Conservation (phyloP, 2,329 filamentous ascomycete genomes). For the Pseudofabraea citricarpa region DNA sequence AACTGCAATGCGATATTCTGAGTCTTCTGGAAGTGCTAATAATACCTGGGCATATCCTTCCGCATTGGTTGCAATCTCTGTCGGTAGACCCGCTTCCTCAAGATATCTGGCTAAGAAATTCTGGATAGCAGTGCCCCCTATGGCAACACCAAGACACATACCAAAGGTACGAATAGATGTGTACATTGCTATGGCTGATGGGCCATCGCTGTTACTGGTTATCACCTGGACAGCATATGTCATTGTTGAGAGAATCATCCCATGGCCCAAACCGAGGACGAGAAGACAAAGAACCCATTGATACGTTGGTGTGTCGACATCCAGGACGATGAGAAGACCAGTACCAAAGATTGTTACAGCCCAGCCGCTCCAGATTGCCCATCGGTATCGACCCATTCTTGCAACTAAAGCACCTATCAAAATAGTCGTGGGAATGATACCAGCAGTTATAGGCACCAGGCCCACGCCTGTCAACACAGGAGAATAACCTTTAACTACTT, state of each 20-base stretch:
- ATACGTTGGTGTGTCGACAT: constrained; percentile 38
- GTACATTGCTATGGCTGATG: constrained; percentile 56
- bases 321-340: constrained; percentile 46
- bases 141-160: constrained; percentile 57
- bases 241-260: constrained; percentile 57
- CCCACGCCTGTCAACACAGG: constrained; percentile 48
- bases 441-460: constrained; percentile 52
- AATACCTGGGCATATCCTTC: too few relatives aligned
- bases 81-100: too few relatives aligned
- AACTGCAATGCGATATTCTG: too few relatives aligned
- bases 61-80: too few relatives aligned
- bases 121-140: constrained; percentile 63
- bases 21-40: too few relatives aligned
- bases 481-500: constrained; percentile 43
- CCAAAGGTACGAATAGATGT: constrained; percentile 61
- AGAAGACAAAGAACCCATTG: constrained; percentile 55
- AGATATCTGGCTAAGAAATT: too few relatives aligned
- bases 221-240: constrained; percentile 57
- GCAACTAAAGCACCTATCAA: constrained; percentile 47
- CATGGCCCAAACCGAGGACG: constrained; percentile 53
- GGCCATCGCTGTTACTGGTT: constrained; percentile 46
- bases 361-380: constrained; percentile 58
- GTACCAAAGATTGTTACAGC: constrained; percentile 47
- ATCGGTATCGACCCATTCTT: constrained; percentile 49
- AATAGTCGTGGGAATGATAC: constrained; percentile 53